A percentile compares a stretch with the other conserved stretches of the same genome.
Evolutionary conservation across 177 flowering plant genomes (phyloP).

Genomic region (Vitis hybrid): DNA sequence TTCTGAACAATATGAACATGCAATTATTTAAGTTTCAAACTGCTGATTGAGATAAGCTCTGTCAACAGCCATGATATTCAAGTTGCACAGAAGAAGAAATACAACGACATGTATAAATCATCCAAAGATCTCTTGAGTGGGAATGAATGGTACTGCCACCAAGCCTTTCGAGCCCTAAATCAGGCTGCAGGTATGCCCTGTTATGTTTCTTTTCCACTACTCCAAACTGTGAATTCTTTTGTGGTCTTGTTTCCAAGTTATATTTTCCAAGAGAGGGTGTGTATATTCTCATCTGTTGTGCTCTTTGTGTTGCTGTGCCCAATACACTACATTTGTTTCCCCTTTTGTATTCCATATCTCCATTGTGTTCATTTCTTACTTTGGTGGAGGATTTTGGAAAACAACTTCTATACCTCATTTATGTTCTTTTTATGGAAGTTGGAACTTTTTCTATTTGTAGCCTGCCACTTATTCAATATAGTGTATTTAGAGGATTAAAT

Average conservation of each 20-base stretch:
- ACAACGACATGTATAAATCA: conserved; percentile 69
- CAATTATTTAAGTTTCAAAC: background rate
- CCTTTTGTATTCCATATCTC: too few species aligned
- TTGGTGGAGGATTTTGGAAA: too few species aligned
- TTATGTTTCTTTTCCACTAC: background rate
- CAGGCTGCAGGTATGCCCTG: conserved; percentile 81
- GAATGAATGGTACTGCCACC: conserved; percentile 90
- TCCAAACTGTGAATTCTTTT: background rate
- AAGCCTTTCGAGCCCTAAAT: conserved; percentile 94
- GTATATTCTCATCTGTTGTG: background rate
- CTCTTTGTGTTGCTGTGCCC: too few species aligned
- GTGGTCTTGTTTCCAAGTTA: too few species aligned
- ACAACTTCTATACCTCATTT: too few species aligned
- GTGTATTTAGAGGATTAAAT: too few species aligned
- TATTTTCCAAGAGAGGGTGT: too few species aligned
- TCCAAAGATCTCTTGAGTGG: conserved; percentile 83
- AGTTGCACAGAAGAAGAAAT: conserved; percentile 80
- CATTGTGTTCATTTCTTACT: too few species aligned
- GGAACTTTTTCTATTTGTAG: too few species aligned
- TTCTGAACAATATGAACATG: background rate
- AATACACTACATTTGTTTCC: too few species aligned
- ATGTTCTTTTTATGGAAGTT: too few species aligned
- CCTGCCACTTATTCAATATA: too few species aligned
- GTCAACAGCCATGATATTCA: conserved; percentile 53
- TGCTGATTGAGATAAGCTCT: conserved; percentile 22